Percentiles rank a stretch among this genome's conserved stretches.
Evolutionary conservation across 2,329 filamentous ascomycete genomes (phyloP).

Genomic region (Alternaria tenuissima): DNA sequence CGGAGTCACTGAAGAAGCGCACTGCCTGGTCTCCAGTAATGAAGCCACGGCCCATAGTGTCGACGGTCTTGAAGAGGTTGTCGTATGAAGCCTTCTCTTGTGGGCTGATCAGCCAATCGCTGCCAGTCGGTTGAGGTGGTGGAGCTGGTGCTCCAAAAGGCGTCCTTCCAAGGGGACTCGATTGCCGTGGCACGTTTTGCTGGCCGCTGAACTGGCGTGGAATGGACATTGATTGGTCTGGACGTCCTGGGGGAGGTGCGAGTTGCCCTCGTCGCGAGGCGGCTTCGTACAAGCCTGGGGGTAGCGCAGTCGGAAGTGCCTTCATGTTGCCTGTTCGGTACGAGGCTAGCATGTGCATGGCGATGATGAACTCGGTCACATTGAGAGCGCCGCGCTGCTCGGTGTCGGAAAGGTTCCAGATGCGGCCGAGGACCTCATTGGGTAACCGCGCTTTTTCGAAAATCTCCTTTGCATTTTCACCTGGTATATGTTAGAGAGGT

Average conservation of each 20-base stretch:
- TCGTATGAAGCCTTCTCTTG: slow-evolving; percentile 90
- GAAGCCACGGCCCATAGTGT: slow-evolving; percentile 79
- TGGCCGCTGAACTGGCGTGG: slow-evolving; percentile 82
- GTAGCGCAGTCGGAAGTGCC: slow-evolving; percentile 79
- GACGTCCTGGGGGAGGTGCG: slow-evolving; percentile 54
- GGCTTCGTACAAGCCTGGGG: slow-evolving; percentile 87
- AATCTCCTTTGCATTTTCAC: slow-evolving; percentile 88
- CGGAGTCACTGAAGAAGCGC: slow-evolving; percentile 90
- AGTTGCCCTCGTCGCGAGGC: slow-evolving; percentile 69
- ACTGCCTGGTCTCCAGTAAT: slow-evolving; percentile 96
- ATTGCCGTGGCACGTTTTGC: slow-evolving; percentile 61
- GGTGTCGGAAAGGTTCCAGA: slow-evolving; percentile 95
- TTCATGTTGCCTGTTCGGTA: slow-evolving; percentile 85
- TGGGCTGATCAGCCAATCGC: slow-evolving; percentile 83
- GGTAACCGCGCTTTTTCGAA: slow-evolving; percentile 92
- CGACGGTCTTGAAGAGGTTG: slow-evolving; percentile 81
- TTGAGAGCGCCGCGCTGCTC: slow-evolving; percentile 89
- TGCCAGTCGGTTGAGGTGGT: slow-evolving; percentile 63
- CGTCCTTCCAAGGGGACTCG: slow-evolving; percentile 64
- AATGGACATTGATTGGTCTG: slow-evolving; percentile 67
- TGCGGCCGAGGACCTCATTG: slow-evolving; percentile 89
- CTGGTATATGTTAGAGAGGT: slow-evolving; percentile 50
- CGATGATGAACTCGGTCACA: slow-evolving; percentile 92
- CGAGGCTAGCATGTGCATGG: slow-evolving; percentile 95
- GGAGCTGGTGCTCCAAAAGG: slow-evolving; percentile 59